Percentiles rank a stretch among this genome's conserved stretches.
Conservation (phyloP, 768 basidiomycete genomes). For the Phlegmacium glaucopus region DNA sequence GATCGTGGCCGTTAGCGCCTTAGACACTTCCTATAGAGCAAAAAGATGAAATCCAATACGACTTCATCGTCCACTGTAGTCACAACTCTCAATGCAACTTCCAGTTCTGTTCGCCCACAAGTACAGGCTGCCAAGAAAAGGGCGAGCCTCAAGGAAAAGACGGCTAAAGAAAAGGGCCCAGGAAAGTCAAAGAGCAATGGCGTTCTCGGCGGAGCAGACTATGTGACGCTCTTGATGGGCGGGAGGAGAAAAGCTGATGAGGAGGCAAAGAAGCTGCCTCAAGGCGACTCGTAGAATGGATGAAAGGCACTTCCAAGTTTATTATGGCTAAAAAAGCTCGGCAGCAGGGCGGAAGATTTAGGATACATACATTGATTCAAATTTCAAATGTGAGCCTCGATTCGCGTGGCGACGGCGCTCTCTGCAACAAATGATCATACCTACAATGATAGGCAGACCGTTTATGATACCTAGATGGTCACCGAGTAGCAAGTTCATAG, state of each 20-base stretch:
- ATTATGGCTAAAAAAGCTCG: no score
- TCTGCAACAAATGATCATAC: no score
- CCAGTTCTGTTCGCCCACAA: constrained; percentile 24
- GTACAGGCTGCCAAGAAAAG: constrained; percentile 47
- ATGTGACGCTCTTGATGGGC: constrained; percentile 69
- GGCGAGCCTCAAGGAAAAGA: constrained; percentile 44
- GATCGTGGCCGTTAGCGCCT: neutral
- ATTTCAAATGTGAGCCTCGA: no score
- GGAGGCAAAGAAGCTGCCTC: constrained; percentile 64
- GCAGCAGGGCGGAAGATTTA: no score
- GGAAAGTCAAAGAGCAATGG: constrained; percentile 19
- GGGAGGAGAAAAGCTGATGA: constrained; percentile 62
- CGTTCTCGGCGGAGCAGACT: constrained; percentile 73
- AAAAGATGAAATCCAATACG: constrained; percentile 34
- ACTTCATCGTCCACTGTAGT: constrained; percentile 16
- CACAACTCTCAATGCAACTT: constrained; percentile 16
- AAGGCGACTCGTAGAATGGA: constrained; percentile 12
- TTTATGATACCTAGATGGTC: no score
- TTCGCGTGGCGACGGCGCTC: no score
- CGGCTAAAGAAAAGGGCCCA: constrained; percentile 17
- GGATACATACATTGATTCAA: no score
- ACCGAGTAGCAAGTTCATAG: no score
- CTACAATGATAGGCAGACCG: no score
- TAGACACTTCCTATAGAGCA: constrained; percentile 18
- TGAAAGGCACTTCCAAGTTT: neutral